These are phyloP conservation scores for Pleurotus sapidus DNA, from an alignment of 768 basidiomycete genomes.

Conservation along the genomic window DNA sequence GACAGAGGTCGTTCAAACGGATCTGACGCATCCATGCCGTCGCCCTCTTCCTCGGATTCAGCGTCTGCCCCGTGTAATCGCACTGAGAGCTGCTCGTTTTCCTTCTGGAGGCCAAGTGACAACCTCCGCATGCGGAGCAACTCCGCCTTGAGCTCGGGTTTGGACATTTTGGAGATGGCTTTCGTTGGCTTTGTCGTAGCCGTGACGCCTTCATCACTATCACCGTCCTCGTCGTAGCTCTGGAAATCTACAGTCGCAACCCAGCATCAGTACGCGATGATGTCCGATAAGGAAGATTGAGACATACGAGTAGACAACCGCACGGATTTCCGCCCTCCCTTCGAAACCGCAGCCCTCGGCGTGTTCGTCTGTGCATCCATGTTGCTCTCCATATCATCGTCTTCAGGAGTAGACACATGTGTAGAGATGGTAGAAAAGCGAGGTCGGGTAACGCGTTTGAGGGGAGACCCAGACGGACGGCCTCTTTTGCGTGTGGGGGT, in stretches of 20 bases:
- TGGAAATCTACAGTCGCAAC: no score
- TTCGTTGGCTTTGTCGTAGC: slow-evolving; percentile 16
- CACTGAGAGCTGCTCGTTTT: neutral
- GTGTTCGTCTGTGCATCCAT: neutral
- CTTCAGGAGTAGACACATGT: neutral
- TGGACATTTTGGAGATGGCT: slow-evolving; percentile 31
- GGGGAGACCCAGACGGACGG: slow-evolving; percentile 3
- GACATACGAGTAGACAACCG: neutral
- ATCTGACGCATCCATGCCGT: neutral
- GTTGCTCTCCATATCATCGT: slow-evolving; percentile 1
- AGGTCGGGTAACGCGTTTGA: neutral
- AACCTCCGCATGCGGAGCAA: neutral
- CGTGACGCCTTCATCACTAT: neutral
- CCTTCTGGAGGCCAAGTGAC: neutral
- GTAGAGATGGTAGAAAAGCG: slow-evolving; percentile 9
- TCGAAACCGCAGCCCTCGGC: neutral
- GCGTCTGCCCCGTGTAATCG: neutral
- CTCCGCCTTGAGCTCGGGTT: slow-evolving; percentile 24
- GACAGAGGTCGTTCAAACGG: neutral
- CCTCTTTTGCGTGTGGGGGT: neutral
- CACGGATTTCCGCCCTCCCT: neutral
- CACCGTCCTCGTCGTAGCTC: neutral
- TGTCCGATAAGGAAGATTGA: neutral
- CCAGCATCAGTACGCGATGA: neutral
- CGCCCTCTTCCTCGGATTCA: neutral